phyloP scores from a whole-genome alignment of 73 alveolate species.

The Urostyla sp. region DNA sequence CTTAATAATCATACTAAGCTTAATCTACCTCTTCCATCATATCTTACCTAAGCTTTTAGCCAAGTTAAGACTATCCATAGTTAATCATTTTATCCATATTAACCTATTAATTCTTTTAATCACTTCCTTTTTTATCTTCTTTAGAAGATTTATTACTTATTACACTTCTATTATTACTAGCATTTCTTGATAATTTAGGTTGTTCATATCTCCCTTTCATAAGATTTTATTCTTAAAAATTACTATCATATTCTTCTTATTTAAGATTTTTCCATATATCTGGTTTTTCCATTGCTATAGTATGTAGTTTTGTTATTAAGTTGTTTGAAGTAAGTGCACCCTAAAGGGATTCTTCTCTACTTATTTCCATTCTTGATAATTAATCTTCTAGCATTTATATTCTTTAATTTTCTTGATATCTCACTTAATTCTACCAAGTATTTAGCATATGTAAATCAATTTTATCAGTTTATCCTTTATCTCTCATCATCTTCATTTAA shows the following conservation, averaged over 20 bases:
- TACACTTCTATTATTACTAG: background rate
- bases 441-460: background rate
- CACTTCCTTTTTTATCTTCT: background rate
- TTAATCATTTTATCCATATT: background rate
- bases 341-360: background rate
- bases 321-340: background rate
- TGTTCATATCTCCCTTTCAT: too few relatives aligned
- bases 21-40: background rate
- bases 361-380: background rate
- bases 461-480: constrained; percentile 1
- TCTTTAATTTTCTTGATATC: constrained; percentile 6
- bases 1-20: background rate
- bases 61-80: background rate
- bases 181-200: too few relatives aligned
- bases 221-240: too few relatives aligned
- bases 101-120: background rate
- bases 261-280: constrained; percentile 5
- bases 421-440: background rate
- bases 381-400: constrained; percentile 1
- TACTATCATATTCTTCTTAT: background rate
- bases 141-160: background rate
- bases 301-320: background rate
- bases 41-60: background rate
- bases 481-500: background rate
- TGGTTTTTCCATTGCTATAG: constrained; percentile 10